Conservation (phyloP, 331 rosid genomes). For the Rhamnella rubrinervis region DNA sequence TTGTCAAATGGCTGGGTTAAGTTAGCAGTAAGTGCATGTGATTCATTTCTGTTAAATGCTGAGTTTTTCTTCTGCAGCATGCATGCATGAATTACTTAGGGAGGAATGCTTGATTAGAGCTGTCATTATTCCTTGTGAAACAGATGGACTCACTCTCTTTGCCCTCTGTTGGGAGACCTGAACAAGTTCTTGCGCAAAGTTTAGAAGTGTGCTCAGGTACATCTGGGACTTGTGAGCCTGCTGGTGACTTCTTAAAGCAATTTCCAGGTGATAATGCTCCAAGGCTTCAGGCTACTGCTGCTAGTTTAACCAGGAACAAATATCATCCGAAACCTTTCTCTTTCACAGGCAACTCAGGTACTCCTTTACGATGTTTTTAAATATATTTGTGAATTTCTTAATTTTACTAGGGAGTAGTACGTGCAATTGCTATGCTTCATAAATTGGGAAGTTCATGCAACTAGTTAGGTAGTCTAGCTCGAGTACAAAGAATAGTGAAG, state of each 20-base stretch:
- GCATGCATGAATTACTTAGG: slow-evolving; percentile 4
- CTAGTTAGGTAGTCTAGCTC: too few species aligned
- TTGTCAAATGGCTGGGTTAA: neutral
- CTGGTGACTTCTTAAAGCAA: slow-evolving; percentile 52
- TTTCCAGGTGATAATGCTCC: slow-evolving; percentile 58
- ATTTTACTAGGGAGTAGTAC: neutral
- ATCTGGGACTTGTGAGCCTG: slow-evolving; percentile 42
- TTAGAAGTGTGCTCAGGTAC: slow-evolving; percentile 50
- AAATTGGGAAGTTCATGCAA: too few species aligned
- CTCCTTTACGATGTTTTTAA: slow-evolving; percentile 4
- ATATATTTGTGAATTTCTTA: neutral
- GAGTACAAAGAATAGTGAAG: neutral
- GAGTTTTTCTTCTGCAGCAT: slow-evolving; percentile 8
- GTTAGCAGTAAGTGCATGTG: neutral
- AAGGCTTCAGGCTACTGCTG: slow-evolving; percentile 58
- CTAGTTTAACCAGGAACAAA: slow-evolving; percentile 60
- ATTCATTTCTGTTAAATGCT: neutral
- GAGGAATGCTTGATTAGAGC: slow-evolving; percentile 26
- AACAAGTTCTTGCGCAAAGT: slow-evolving; percentile 45
- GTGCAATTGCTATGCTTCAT: neutral
- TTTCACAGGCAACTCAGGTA: slow-evolving; percentile 69
- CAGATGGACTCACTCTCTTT: slow-evolving; percentile 49
- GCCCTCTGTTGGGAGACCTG: slow-evolving; percentile 43
- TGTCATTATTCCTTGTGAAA: slow-evolving; percentile 23
- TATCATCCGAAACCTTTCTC: slow-evolving; percentile 58